Conservation (phyloP, 331 rosid genomes). For the Ulmus americana region DNA sequence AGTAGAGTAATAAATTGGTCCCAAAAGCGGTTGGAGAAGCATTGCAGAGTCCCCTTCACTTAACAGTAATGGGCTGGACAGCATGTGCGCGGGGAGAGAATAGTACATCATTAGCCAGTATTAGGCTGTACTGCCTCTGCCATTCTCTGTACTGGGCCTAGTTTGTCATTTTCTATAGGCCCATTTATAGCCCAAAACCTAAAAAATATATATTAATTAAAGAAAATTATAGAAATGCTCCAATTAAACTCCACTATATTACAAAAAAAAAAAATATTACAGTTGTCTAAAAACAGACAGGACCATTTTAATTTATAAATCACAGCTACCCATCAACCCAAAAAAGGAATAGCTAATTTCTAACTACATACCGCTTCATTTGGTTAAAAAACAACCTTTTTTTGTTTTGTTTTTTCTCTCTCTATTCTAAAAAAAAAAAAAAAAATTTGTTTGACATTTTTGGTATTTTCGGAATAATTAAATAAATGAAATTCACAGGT, state of each 20-base stretch:
- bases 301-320: neutral
- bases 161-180: slow-evolving; percentile 8
- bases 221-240: neutral
- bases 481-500: neutral
- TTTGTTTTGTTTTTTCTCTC: slow-evolving; percentile 4
- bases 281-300: neutral
- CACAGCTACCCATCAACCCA: slow-evolving; percentile 2
- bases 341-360: neutral
- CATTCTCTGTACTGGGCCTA: slow-evolving; percentile 18
- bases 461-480: neutral
- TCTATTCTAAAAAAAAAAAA: neutral
- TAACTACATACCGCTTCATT: neutral
- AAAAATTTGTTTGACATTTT: neutral
- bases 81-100: slow-evolving; percentile 29
- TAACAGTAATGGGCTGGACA: slow-evolving; percentile 55
- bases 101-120: slow-evolving; percentile 14
- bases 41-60: slow-evolving; percentile 37
- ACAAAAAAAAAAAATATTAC: neutral
- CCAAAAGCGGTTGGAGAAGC: slow-evolving; percentile 31
- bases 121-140: slow-evolving; percentile 14
- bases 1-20: slow-evolving; percentile 50
- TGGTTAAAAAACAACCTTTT: neutral
- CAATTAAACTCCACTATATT: neutral
- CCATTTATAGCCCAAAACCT: slow-evolving; percentile 15
- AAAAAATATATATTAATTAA: neutral